phyloP scores from a whole-genome alignment of 306 rosid genomes.

The Oemleria cerasiformis region DNA sequence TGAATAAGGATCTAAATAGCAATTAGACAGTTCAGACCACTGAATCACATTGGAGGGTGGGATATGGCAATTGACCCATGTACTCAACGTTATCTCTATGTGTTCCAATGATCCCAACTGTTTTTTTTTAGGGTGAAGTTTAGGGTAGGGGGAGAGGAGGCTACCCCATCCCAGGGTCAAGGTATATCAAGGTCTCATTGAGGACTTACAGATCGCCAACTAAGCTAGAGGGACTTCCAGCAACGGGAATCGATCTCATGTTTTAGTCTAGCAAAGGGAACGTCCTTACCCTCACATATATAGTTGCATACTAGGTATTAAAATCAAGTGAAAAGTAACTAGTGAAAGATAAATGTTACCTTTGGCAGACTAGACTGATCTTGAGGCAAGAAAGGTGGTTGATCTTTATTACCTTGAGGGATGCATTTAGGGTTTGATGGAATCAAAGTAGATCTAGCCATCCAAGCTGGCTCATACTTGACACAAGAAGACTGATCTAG shows the following conservation, averaged over 20 bases:
- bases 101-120: background rate
- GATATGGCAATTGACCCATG: background rate
- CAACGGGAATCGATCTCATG: too few species aligned
- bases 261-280: too few species aligned
- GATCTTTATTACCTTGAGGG: conserved; percentile 37
- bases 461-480: conserved; percentile 46
- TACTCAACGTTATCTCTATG: background rate
- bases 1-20: background rate
- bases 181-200: too few species aligned
- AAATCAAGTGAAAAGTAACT: background rate
- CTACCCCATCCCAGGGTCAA: too few species aligned
- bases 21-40: background rate
- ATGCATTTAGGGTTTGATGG: conserved; percentile 29
- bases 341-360: conserved; percentile 39
- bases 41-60: background rate
- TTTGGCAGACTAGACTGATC: conserved; percentile 37
- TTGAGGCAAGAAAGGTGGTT: conserved; percentile 36
- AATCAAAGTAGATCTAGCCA: conserved; percentile 30
- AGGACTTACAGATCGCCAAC: too few species aligned
- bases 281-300: too few species aligned
- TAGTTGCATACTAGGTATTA: background rate
- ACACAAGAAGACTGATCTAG: conserved; percentile 20
- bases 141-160: too few species aligned
- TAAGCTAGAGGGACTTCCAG: too few species aligned
- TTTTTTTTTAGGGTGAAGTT: background rate